A percentile compares a stretch with the other conserved stretches of the same genome.
Conservation (phyloP, 805 yeast genomes). For the Starmerella tilneyi region DNA sequence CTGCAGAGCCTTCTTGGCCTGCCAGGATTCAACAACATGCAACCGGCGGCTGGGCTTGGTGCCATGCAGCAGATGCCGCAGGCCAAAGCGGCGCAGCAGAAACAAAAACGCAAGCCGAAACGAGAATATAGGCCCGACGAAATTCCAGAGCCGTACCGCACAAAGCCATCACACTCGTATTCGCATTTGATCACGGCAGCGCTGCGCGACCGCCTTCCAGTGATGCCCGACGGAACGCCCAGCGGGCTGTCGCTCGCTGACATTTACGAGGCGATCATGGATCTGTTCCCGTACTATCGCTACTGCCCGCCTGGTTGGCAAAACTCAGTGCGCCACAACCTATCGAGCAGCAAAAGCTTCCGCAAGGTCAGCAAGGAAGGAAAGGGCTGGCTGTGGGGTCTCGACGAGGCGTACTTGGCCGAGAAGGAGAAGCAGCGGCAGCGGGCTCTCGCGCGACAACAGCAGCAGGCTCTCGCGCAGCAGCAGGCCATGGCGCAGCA, state of each 20-base stretch:
- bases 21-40: slow-evolving; percentile 15
- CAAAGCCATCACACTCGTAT: slow-evolving; percentile 74
- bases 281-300: slow-evolving; percentile 78
- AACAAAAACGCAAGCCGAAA: slow-evolving; percentile 35
- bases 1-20: slow-evolving; percentile 13
- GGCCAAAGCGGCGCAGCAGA: not conserved
- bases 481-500: slow-evolving; percentile 28
- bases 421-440: slow-evolving; percentile 70
- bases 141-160: slow-evolving; percentile 76
- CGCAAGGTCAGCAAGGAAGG: slow-evolving; percentile 72
- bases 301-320: slow-evolving; percentile 99
- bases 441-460: slow-evolving; percentile 31
- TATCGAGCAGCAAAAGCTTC: slow-evolving; percentile 78
- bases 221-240: slow-evolving; percentile 28
- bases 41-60: slow-evolving; percentile 20
- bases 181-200: slow-evolving; percentile 74
- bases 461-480: slow-evolving; percentile 27
- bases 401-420: slow-evolving; percentile 73
- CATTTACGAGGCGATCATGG: slow-evolving; percentile 77
- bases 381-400: slow-evolving; percentile 91
- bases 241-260: slow-evolving; percentile 76
- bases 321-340: slow-evolving; percentile 79
- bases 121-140: slow-evolving; percentile 64
- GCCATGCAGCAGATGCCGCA: slow-evolving; percentile 13
- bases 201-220: slow-evolving; percentile 51